phyloP scores from a whole-genome alignment of 306 rosid species.

The Prunus campanulata region DNA sequence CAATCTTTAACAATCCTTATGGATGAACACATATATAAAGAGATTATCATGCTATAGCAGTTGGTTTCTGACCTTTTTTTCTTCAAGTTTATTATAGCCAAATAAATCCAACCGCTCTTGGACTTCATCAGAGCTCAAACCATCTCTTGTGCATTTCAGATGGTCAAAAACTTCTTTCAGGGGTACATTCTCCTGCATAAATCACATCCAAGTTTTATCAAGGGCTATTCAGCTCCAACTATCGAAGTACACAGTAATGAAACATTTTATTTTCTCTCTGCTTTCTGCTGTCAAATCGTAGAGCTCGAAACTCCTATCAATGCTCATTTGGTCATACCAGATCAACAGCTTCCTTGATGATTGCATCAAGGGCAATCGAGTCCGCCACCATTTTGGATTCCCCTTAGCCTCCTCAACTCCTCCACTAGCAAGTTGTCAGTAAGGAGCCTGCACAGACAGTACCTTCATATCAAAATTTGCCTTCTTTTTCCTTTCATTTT shows the following conservation, averaged over 20 bases:
- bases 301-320: background rate
- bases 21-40: background rate
- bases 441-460: constrained; percentile 4
- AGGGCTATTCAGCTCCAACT: background rate
- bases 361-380: constrained; percentile 46
- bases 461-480: background rate
- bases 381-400: constrained; percentile 40
- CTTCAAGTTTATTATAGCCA: constrained; percentile 77
- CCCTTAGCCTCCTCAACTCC: constrained; percentile 5
- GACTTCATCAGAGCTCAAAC: constrained; percentile 54
- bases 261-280: too few relatives aligned
- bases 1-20: background rate
- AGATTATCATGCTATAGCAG: constrained; percentile 10
- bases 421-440: constrained; percentile 15
- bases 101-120: constrained; percentile 51
- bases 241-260: background rate
- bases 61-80: constrained; percentile 52
- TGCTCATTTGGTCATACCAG: constrained; percentile 33
- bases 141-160: constrained; percentile 56
- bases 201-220: constrained; percentile 25
- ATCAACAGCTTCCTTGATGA: constrained; percentile 63
- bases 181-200: constrained; percentile 61
- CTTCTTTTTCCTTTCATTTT: background rate
- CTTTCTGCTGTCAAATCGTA: too few relatives aligned
- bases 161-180: constrained; percentile 63